phyloP scores from a whole-genome alignment of 371 early-diverging fungal genomes.

The Coelomomyces lativittatus region DNA sequence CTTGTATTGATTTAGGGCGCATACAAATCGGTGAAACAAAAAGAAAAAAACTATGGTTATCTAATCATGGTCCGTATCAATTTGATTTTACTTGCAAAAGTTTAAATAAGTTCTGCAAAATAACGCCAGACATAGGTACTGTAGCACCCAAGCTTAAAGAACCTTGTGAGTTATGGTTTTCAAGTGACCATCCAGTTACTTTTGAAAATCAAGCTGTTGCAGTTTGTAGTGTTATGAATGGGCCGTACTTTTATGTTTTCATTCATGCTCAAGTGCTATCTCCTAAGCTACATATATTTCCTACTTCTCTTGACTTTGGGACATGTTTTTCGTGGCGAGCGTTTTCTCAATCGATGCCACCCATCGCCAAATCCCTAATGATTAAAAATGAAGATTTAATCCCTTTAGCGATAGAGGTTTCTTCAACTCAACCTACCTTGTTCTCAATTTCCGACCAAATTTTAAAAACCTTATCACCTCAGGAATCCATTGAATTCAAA shows the following conservation, averaged over 20 bases:
- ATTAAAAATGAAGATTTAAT: slow-evolving; percentile 21
- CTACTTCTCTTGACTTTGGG: slow-evolving; percentile 17
- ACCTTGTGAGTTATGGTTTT: slow-evolving; percentile 15
- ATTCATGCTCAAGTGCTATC: slow-evolving; percentile 11
- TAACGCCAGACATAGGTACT: slow-evolving; percentile 23
- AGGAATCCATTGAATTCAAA: slow-evolving; percentile 9
- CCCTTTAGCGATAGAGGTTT: slow-evolving; percentile 17
- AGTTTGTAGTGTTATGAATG: slow-evolving; percentile 23
- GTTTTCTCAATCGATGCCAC: slow-evolving; percentile 6
- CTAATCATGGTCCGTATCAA: slow-evolving; percentile 27
- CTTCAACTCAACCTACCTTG: slow-evolving; percentile 2
- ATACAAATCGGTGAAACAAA: slow-evolving; percentile 26
- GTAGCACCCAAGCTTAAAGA: slow-evolving; percentile 17
- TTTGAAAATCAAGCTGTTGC: slow-evolving; percentile 13
- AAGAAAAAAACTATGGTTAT: slow-evolving; percentile 12
- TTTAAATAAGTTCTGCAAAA: no score
- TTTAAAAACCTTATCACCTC: slow-evolving; percentile 10
- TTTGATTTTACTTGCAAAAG: slow-evolving; percentile 16
- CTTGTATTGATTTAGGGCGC: slow-evolving; percentile 27
- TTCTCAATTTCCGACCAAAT: slow-evolving; percentile 11
- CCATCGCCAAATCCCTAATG: slow-evolving; percentile 8
- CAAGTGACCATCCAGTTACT: slow-evolving; percentile 6
- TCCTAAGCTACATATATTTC: slow-evolving; percentile 13
- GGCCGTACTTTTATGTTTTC: slow-evolving; percentile 10
- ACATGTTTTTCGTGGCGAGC: slow-evolving; percentile 13